Conservation (phyloP, 495 filamentous ascomycete species). For the Aspergillus haitiensis region DNA sequence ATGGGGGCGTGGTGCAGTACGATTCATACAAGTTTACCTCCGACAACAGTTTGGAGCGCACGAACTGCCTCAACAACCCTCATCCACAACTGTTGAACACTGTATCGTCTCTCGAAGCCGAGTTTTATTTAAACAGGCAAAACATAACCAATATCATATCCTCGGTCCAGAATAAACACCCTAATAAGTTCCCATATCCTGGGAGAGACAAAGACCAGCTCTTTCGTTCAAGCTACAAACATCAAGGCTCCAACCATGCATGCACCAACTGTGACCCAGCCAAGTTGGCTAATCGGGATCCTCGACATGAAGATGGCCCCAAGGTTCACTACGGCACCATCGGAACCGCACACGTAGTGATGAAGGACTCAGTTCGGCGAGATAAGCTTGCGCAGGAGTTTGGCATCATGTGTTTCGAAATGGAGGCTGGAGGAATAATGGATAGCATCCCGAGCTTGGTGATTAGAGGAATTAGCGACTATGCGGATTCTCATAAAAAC, state of each 20-base stretch:
- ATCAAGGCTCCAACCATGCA: neutral
- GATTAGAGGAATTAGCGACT: constrained; percentile 6
- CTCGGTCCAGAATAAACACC: neutral
- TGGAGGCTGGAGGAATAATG: constrained; percentile 8
- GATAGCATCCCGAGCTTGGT: neutral
- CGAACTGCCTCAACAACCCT: neutral
- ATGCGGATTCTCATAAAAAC: constrained; percentile 19
- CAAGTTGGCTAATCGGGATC: neutral
- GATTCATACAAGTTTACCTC: neutral
- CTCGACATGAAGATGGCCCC: neutral
- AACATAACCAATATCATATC: neutral
- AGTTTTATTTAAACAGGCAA: neutral
- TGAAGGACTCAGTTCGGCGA: neutral
- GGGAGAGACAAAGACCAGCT: neutral
- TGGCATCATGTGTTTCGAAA: constrained; percentile 8
- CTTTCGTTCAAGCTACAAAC: neutral
- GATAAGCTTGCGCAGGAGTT: constrained; percentile 1
- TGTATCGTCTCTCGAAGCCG: neutral
- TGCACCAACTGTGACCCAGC: neutral
- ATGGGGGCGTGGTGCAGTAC: neutral
- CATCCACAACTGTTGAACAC: neutral
- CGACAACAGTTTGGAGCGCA: neutral
- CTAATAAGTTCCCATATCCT: neutral
- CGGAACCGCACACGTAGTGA: constrained; percentile 3
- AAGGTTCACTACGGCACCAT: constrained; percentile 9